Evolutionary conservation across 225 moss, liverwort and hornwort species (phyloP), one percentile per base, ranked within the genome.

Genomic region (Sphagnum tenellum): DNA sequence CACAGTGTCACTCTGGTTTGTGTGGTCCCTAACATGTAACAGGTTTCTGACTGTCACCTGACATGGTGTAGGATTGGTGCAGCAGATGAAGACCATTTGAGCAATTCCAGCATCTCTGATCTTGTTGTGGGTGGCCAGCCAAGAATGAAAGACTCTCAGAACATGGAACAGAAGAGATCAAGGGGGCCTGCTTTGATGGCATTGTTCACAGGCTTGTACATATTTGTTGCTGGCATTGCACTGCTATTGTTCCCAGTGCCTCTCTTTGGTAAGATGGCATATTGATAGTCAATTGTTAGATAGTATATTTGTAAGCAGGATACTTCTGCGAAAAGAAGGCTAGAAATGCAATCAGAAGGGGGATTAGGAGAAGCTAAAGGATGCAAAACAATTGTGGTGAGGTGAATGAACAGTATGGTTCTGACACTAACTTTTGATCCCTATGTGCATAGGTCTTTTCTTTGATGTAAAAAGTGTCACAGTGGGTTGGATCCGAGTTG

Each of bases 401-500:
- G 29, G 29, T 29, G 29, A 29, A 29, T 29, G 29, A 29, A 29
- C 29, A 29, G 29, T 29, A 1, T 29, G 29, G 29, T 29, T 29
- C 29, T 29, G 29, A 29, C 29, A 29, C 29, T 29, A 29, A 29
- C 29, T 29, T 29, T 29, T 29, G 29, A 29, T 29, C 29, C 29
- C 29, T 29, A 56, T 64, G 47, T 62, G 66, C 72, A 65, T 64
- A 91, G 91, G 96, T 8, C 66, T 80, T 67, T 60, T 96, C 6
- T 96, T 96, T 76, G 86, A 90, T 63, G 72, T 83, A 66, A 67
- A 83, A 67, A 79, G 78, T 67, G 89, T 96, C 49, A 75, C 85
- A 53, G 62, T 75, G 68, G 96, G 88, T 67, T 96, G 96, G 96
- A 83, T 96, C 79, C 88, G 80, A 73, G 89, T 92, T 68, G 96